Percentiles rank a stretch among this genome's conserved stretches.
These are phyloP conservation scores for Linanthus parryae DNA, from an alignment of 148 eudicot species.

Conservation along the genomic window DNA sequence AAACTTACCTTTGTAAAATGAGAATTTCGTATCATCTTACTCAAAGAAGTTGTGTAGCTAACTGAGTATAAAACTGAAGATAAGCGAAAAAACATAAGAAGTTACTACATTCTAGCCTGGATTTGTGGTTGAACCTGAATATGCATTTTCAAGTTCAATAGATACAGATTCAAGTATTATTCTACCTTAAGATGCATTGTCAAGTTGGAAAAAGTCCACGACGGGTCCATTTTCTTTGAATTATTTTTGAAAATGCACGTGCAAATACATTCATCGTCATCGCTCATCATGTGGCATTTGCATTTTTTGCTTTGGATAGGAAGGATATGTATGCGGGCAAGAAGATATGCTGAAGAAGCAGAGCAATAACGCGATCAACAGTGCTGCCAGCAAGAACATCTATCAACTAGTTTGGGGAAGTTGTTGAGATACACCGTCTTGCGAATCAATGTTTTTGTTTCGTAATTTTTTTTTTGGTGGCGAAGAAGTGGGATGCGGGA, in stretches of 20 bases:
- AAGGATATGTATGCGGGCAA: slow-evolving; percentile 61
- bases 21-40: neutral
- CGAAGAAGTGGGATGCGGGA: too few relatives aligned
- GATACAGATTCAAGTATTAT: too few relatives aligned
- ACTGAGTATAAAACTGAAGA: too few relatives aligned
- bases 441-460: too few relatives aligned
- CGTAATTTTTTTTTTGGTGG: too few relatives aligned
- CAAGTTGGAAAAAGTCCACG: neutral
- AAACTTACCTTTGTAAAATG: neutral
- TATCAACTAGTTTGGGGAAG: slow-evolving; percentile 70
- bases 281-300: neutral
- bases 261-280: neutral
- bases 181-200: neutral
- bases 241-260: neutral
- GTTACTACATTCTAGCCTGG: too few relatives aligned
- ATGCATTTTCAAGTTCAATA: too few relatives aligned
- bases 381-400: slow-evolving; percentile 68
- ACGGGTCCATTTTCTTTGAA: neutral
- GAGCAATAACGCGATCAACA: slow-evolving; percentile 44
- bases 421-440: too few relatives aligned
- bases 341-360: slow-evolving; percentile 79
- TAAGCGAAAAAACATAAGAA: too few relatives aligned
- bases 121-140: too few relatives aligned
- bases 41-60: neutral
- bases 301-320: slow-evolving; percentile 31